These are phyloP conservation scores for Pleurotus citrinopileatus DNA, from an alignment of 768 basidiomycete species.

Conservation along the genomic window DNA sequence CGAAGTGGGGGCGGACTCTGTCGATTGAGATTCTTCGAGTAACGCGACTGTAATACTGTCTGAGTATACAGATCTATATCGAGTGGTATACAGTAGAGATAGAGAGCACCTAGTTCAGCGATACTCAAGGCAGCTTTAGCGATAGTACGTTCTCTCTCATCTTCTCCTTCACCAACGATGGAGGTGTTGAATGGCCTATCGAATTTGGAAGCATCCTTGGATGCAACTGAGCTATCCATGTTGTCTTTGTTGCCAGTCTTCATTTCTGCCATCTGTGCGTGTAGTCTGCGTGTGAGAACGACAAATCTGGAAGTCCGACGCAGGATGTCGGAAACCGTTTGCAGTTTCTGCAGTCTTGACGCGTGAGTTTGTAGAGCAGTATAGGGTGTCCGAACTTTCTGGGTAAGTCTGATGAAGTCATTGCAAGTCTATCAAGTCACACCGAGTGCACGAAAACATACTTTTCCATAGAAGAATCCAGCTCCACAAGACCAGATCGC, in stretches of 20 bases:
- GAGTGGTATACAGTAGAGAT: too few relatives aligned
- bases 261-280: slow-evolving; percentile 82
- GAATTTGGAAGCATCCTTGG: slow-evolving; percentile 4
- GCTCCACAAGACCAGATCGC: slow-evolving; percentile 65
- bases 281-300: slow-evolving; percentile 75
- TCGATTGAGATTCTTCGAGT: slow-evolving; percentile 39
- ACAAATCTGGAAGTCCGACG: slow-evolving; percentile 85
- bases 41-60: slow-evolving; percentile 39
- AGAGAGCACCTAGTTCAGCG: slow-evolving; percentile 71
- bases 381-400: slow-evolving; percentile 86
- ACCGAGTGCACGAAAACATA: slow-evolving; percentile 27
- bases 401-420: slow-evolving; percentile 58
- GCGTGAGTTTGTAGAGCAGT: slow-evolving; percentile 71
- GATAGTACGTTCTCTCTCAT: slow-evolving; percentile 83
- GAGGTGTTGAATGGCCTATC: slow-evolving; percentile 18
- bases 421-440: slow-evolving; percentile 16
- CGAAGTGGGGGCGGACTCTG: too few relatives aligned
- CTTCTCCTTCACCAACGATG: slow-evolving; percentile 63
- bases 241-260: slow-evolving; percentile 20
- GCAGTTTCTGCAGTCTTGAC: slow-evolving; percentile 69
- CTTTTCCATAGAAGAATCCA: slow-evolving; percentile 79
- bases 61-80: slow-evolving; percentile 3
- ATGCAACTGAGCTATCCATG: not conserved
- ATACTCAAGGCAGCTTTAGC: slow-evolving; percentile 94
- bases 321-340: slow-evolving; percentile 81